Evolutionary conservation across 192 early-diverging fungal genomes (phyloP).

Genomic region (Coemansia sp.): DNA sequence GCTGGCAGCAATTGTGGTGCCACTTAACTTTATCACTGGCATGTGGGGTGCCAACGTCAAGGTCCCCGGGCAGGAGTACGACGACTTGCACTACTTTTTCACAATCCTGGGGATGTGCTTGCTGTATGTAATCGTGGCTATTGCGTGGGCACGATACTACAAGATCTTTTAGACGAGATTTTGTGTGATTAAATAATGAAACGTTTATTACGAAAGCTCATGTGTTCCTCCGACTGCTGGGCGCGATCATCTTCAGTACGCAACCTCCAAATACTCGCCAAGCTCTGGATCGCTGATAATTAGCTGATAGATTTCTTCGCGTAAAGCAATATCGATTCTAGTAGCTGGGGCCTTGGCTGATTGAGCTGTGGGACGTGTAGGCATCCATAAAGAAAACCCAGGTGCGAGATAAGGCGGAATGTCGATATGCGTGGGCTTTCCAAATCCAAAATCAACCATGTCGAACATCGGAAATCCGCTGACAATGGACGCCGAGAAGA

Average conservation of each 20-base stretch:
- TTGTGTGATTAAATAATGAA: neutral
- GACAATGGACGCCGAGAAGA: slow-evolving; percentile 38
- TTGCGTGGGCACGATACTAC: slow-evolving; percentile 33
- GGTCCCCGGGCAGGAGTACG: slow-evolving; percentile 49
- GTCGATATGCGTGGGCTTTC: slow-evolving; percentile 27
- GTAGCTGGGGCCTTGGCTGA: neutral
- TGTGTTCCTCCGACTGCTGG: no score
- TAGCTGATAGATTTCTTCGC: slow-evolving; percentile 16
- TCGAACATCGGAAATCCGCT: slow-evolving; percentile 30
- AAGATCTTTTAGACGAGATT: slow-evolving; percentile 30
- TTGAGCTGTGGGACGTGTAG: slow-evolving; percentile 1
- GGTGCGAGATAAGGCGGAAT: slow-evolving; percentile 34
- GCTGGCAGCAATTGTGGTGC: slow-evolving; percentile 84
- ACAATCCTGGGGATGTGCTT: slow-evolving; percentile 38
- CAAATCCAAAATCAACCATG: slow-evolving; percentile 28
- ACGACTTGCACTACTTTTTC: slow-evolving; percentile 48
- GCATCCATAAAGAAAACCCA: slow-evolving; percentile 46
- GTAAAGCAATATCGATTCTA: slow-evolving; percentile 26
- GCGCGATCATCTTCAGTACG: neutral
- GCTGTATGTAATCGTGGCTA: slow-evolving; percentile 35
- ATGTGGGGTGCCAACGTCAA: slow-evolving; percentile 62
- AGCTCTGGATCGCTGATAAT: slow-evolving; percentile 28
- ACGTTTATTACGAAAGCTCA: no score
- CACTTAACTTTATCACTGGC: slow-evolving; percentile 87
- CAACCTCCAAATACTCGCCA: slow-evolving; percentile 18